Evolutionary conservation across 192 early-diverging fungal genomes (phyloP).

Genomic region (Podila minutissima): DNA sequence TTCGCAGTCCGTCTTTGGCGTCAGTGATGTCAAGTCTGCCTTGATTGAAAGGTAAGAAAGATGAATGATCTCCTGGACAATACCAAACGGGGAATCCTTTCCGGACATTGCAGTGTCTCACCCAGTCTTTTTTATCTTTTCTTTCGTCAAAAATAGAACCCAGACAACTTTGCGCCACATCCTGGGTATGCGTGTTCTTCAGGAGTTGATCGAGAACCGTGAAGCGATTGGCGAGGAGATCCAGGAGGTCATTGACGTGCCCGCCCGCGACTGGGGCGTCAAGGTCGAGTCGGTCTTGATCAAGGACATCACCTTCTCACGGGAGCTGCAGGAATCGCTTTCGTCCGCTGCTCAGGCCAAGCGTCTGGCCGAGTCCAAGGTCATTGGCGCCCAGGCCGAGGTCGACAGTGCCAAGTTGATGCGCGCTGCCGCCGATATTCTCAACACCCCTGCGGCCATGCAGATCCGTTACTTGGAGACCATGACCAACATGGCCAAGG

Average conservation of each 20-base stretch:
- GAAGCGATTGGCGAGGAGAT: conserved; percentile 89
- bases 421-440: conserved; percentile 92
- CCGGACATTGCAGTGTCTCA: no score
- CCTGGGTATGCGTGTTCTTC: conserved; percentile 82
- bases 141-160: conserved; percentile 55
- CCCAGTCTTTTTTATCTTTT: not conserved
- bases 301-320: conserved; percentile 83
- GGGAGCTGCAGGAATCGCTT: conserved; percentile 83
- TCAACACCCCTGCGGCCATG: conserved; percentile 84
- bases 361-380: conserved; percentile 90
- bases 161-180: conserved; percentile 91
- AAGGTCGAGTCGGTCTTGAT: conserved; percentile 83
- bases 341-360: conserved; percentile 90
- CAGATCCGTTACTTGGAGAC: conserved; percentile 95
- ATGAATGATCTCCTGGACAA: not conserved
- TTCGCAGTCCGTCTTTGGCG: conserved; percentile 82
- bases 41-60: conserved; percentile 75
- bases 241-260: conserved; percentile 80
- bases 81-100: not conserved
- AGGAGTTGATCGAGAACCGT: conserved; percentile 92
- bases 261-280: conserved; percentile 85
- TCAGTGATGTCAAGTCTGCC: conserved; percentile 82
- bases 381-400: conserved; percentile 89
- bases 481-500: conserved; percentile 78
- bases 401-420: conserved; percentile 91